Evolutionary conservation across 495 filamentous ascomycete genomes (phyloP).

Genomic region (Jackrogersella minutella): DNA sequence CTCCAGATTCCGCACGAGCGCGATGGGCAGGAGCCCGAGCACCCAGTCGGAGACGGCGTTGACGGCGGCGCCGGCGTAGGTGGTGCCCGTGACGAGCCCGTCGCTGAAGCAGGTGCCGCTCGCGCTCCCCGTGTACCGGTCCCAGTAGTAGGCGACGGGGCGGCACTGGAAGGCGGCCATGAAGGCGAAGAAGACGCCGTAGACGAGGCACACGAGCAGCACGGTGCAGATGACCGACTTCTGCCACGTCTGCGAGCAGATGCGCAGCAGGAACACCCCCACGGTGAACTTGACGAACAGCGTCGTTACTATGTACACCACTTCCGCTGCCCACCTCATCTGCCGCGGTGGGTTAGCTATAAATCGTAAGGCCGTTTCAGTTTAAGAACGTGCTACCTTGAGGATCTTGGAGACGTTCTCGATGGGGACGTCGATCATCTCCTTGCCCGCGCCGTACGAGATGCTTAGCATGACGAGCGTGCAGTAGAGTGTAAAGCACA

Average conservation of each 20-base stretch:
- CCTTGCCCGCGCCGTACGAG: constrained; percentile 27
- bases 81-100: constrained; percentile 27
- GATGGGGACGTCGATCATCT: constrained; percentile 15
- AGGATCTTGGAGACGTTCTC: constrained; percentile 33
- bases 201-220: constrained; percentile 43
- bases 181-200: constrained; percentile 47
- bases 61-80: constrained; percentile 44
- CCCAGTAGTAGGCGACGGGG: constrained; percentile 44
- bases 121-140: constrained; percentile 19
- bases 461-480: constrained; percentile 26
- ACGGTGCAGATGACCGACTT: constrained; percentile 44
- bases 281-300: constrained; percentile 49
- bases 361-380: neutral
- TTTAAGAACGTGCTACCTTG: constrained; percentile 33
- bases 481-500: constrained; percentile 26
- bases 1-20: constrained; percentile 44
- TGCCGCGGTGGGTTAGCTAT: neutral
- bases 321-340: constrained; percentile 34
- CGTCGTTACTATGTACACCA: constrained; percentile 49
- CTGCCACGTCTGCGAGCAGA: constrained; percentile 44
- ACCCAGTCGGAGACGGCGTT: constrained; percentile 45
- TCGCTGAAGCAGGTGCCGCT: constrained; percentile 33
- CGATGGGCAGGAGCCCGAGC: constrained; percentile 45
- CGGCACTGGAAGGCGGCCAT: constrained; percentile 50
- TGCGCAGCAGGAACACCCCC: constrained; percentile 52